Percentiles rank a stretch among this genome's conserved stretches.
phyloP scores from a whole-genome alignment of 805 yeast genomes.

The Metschnikowia gelsemii region DNA sequence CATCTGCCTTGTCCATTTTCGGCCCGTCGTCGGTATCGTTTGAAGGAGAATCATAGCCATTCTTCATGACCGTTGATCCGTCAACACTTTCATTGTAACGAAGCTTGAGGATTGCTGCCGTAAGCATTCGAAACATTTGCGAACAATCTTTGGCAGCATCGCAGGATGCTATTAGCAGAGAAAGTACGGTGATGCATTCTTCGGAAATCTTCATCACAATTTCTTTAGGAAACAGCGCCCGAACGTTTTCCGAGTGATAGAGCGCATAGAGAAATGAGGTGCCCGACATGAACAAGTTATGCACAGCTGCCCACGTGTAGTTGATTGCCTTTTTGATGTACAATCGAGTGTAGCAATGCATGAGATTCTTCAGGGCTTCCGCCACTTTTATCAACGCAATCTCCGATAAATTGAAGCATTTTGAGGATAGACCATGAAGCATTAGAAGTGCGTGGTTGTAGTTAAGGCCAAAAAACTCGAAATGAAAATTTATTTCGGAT shows the following conservation, averaged over 20 bases:
- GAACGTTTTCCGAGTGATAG: slow-evolving; percentile 61
- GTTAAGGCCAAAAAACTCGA: slow-evolving; percentile 68
- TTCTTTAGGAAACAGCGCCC: slow-evolving; percentile 44
- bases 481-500: slow-evolving; percentile 74
- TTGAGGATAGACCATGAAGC: slow-evolving; percentile 77
- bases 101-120: slow-evolving; percentile 67
- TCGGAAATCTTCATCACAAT: slow-evolving; percentile 49
- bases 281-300: slow-evolving; percentile 85
- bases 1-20: not conserved
- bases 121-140: slow-evolving; percentile 67
- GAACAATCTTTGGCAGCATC: slow-evolving; percentile 75
- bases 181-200: slow-evolving; percentile 56
- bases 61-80: slow-evolving; percentile 4
- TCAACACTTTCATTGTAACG: slow-evolving; percentile 36
- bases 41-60: not conserved
- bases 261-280: slow-evolving; percentile 77
- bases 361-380: slow-evolving; percentile 65
- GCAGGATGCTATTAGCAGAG: slow-evolving; percentile 64
- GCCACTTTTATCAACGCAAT: slow-evolving; percentile 57
- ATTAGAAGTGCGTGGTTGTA: slow-evolving; percentile 72
- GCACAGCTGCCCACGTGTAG: slow-evolving; percentile 93
- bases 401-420: slow-evolving; percentile 51
- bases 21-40: not conserved
- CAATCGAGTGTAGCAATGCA: slow-evolving; percentile 59
- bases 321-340: slow-evolving; percentile 60